Evolutionary conservation across 148 eudicot species (phyloP), one percentile per base, ranked within the genome.

Genomic region (Rhododendron vialii): DNA sequence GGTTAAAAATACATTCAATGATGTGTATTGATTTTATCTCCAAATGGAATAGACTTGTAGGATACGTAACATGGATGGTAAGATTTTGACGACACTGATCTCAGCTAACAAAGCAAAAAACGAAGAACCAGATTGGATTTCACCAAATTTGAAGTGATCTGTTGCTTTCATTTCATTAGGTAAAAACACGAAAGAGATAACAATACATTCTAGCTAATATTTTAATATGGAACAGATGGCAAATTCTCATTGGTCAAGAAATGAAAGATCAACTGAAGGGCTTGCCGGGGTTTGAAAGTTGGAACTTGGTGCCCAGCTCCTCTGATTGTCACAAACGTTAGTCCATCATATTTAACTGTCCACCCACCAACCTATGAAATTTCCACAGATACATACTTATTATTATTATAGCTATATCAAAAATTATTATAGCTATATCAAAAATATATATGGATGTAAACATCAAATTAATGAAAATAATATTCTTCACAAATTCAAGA

Each of bases 221-320:
- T 55, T 82, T 55, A 88, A 83, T 81, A 88, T 35, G 89, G 89
- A 14, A 26, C 12, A 75, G 91, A 18, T 17, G 95, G 95, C 89
- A 94, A 85, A 47, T 86, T 90, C 69, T 87, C 45, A 86, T 90
- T 86, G 80, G 88, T 85, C 55, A 94, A 88, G 89, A 93, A 94
- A 55, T 87, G 91, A 26, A 6, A 75, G 22, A 92, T 36, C 83
- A 94, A 50, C 53, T 91, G 88, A 35, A 93, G 90, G 20, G 95
- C 89, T 87, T 94, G 90, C 78, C 78, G 73, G 30, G 95, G 97
- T 84, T 93, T 93, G 74, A 91, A 93, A 3, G 92, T 88, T 2
- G 97, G 95, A 57, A 94, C 97, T 90, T 93, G 91, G 82, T 94
- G 97, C 17, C 97, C 95, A 15, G 97, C 97, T 7, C 97, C 97